Evolutionary conservation across 2,329 filamentous ascomycete species (phyloP), one percentile per base, ranked within the genome.

Genomic region (Colletotrichum sp.): DNA sequence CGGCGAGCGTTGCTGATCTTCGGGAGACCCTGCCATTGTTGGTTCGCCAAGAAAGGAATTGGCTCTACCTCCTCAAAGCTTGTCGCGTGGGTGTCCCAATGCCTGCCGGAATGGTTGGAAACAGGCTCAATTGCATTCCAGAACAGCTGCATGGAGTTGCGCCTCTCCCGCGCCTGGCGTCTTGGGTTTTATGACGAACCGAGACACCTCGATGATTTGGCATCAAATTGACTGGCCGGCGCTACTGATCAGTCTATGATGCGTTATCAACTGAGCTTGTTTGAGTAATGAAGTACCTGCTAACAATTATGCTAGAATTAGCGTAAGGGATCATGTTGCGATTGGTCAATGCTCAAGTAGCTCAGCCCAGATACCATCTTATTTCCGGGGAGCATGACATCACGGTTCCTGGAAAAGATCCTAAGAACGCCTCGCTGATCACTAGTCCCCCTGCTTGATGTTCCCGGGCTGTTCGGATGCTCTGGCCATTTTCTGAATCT

Each of bases 131-230:
- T 28, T 8, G 9, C 16, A 34, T 36, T 15, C 28, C 65, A 7
- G 16, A 8, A 24, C n/a, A 10, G 18, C 18, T 69, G 12, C 9
- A 15, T 32, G 8, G 13, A 9, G 0, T 8, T 30, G 9, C 36
- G 52, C 36, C 55, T 55, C 13, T 63, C 15, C 36, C 36, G 36
- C 24, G n/a, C 21, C 21, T 15, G 39, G 52, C 13, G 28, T 69
- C 71, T 73, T 73, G 71, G 71, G 65, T 57, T 55, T 69, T 73
- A 62, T 69, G 36, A 21, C 63, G 24, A 9, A 16, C 18, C 10
- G 5, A 5, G 3, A 52, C 8, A 6, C 21, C 24, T 15, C 6
- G 3, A 16, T 3, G 7, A 18, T 39, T 62, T 69, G 15, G 28
- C 16, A 15, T 21, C n/a, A 13, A 26, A 12, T 18, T 15, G n/a